Conservation (phyloP, 202 grass and related monocot species). For the Elaeis oleifera region DNA sequence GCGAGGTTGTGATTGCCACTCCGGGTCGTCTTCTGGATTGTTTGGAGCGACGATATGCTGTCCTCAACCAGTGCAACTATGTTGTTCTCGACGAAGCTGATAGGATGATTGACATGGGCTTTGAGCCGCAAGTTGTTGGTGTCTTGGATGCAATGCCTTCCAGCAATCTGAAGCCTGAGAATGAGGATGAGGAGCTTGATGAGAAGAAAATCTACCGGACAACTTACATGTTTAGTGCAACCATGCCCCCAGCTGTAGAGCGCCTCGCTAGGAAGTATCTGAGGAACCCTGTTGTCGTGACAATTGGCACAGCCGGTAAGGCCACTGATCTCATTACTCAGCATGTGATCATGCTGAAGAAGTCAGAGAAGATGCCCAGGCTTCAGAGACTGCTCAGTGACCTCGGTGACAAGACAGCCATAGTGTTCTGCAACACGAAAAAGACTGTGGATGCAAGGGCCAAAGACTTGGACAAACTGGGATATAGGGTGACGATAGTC, state of each 20-base stretch:
- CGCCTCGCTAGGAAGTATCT: slow-evolving; percentile 91
- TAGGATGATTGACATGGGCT: slow-evolving; percentile 99
- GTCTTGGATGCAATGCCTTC: slow-evolving; percentile 91
- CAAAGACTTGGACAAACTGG: slow-evolving; percentile 77
- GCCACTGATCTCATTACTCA: slow-evolving; percentile 84
- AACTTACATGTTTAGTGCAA: slow-evolving; percentile 98
- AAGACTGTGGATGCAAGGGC: slow-evolving; percentile 66
- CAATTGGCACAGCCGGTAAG: slow-evolving; percentile 89
- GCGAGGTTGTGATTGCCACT: slow-evolving; percentile 89
- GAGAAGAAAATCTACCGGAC: slow-evolving; percentile 88
- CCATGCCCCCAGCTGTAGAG: slow-evolving; percentile 88
- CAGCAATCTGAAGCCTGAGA: slow-evolving; percentile 95
- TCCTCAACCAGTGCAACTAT: slow-evolving; percentile 96
- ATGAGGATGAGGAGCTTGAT: slow-evolving; percentile 92
- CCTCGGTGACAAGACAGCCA: slow-evolving; percentile 80
- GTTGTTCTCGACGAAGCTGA: slow-evolving; percentile 96
- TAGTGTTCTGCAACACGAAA: slow-evolving; percentile 94
- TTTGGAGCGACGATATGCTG: slow-evolving; percentile 85
- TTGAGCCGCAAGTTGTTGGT: slow-evolving; percentile 90
- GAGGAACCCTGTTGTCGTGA: slow-evolving; percentile 88
- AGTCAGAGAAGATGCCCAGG: slow-evolving; percentile 69
- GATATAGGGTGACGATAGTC: slow-evolving; percentile 75
- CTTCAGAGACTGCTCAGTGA: slow-evolving; percentile 74
- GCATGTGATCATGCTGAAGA: slow-evolving; percentile 82
- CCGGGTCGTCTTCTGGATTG: slow-evolving; percentile 90